These are phyloP conservation scores for Wickerhamiella slavikovae DNA, from an alignment of 805 yeast species.

Conservation along the genomic window DNA sequence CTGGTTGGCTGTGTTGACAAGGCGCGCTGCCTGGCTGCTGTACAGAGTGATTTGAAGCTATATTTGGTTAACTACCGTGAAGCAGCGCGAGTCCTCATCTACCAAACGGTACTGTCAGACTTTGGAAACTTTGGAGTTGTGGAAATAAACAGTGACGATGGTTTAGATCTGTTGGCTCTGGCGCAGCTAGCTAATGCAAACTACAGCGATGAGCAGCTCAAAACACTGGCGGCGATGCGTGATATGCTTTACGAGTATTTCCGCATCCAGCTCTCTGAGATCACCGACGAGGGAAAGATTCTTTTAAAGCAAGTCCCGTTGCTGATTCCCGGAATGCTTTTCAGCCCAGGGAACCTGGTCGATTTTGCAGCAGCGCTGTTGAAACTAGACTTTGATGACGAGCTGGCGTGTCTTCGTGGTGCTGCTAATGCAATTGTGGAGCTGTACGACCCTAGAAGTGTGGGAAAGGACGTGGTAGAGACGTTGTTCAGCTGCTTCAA, in stretches of 20 bases:
- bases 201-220: slow-evolving; percentile 6
- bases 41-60: slow-evolving; percentile 64
- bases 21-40: slow-evolving; percentile 46
- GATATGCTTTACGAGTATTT: slow-evolving; percentile 78
- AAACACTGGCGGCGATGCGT: slow-evolving; percentile 27
- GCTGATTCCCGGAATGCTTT: slow-evolving; percentile 35
- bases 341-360: slow-evolving; percentile 50
- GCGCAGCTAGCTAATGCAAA: slow-evolving; percentile 12
- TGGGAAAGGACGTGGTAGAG: slow-evolving; percentile 16
- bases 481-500: slow-evolving; percentile 46
- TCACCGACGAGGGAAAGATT: slow-evolving; percentile 11
- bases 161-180: no score
- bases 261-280: slow-evolving; percentile 25
- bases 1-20: slow-evolving; percentile 73
- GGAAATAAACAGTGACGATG: slow-evolving; percentile 18
- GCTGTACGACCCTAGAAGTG: slow-evolving; percentile 45
- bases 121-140: slow-evolving; percentile 65
- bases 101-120: slow-evolving; percentile 58
- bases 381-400: slow-evolving; percentile 44
- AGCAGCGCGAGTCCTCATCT: slow-evolving; percentile 45
- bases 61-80: slow-evolving; percentile 66
- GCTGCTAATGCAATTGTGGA: slow-evolving; percentile 49
- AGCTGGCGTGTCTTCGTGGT: slow-evolving; percentile 44
- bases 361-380: slow-evolving; percentile 45
- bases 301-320: slow-evolving; percentile 40